Percentiles rank a stretch among this genome's conserved stretches.
phyloP scores from a whole-genome alignment of 208 protist genomes.

The Leishmania tropica region DNA sequence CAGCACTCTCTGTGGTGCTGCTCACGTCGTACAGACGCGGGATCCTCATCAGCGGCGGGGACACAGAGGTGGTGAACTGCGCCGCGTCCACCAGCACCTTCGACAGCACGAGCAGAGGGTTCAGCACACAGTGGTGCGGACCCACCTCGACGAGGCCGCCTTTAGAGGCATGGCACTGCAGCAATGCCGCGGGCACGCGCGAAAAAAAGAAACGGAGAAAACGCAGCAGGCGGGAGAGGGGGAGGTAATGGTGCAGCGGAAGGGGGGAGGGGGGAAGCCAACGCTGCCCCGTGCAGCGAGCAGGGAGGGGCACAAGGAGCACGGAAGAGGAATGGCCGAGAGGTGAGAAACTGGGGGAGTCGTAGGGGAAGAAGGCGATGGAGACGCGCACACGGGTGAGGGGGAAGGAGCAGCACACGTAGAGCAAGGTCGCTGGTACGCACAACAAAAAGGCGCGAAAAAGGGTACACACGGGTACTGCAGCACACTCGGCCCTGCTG shows the following conservation, averaged over 20 bases:
- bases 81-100: constrained; percentile 25
- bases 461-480: neutral
- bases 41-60: constrained; percentile 1
- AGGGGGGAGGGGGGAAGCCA: neutral
- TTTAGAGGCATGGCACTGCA: neutral
- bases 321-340: neutral
- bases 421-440: neutral
- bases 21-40: constrained; percentile 82
- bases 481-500: too few species aligned
- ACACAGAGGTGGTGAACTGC: constrained; percentile 18
- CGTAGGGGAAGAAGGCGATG: neutral
- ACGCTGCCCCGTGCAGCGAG: neutral
- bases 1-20: constrained; percentile 78
- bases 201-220: neutral
- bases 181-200: neutral
- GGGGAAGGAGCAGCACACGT: neutral
- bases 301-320: neutral
- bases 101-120: constrained; percentile 34
- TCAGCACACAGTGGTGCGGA: constrained; percentile 52
- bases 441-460: neutral
- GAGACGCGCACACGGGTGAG: neutral
- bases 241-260: neutral
- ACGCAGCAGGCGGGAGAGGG: neutral
- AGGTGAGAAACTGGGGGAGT: neutral
- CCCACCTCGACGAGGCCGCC: constrained; percentile 22